A percentile compares a stretch with the other conserved stretches of the same genome.
phyloP scores from a whole-genome alignment of 208 protist genomes.

The Phytomonas sp. region DNA sequence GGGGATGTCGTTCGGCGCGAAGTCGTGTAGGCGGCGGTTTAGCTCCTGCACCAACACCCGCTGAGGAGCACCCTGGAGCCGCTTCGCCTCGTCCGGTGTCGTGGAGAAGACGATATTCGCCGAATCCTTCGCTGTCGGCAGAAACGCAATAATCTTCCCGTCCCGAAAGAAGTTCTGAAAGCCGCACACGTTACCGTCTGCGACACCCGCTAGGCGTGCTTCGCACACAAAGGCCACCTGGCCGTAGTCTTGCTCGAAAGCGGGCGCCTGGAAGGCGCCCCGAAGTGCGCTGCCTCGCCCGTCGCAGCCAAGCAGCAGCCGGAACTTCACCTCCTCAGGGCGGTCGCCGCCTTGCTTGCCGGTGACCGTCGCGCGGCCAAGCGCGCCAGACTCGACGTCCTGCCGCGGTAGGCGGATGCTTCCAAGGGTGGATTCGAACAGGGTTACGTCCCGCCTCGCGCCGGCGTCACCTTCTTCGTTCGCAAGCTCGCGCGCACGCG shows the following conservation, averaged over 20 bases:
- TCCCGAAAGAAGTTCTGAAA: conserved; percentile 88
- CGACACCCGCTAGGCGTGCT: conserved; percentile 49
- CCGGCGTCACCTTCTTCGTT: not conserved
- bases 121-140: conserved; percentile 66
- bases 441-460: conserved; percentile 22
- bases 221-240: conserved; percentile 78
- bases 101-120: conserved; percentile 85
- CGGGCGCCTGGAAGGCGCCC: conserved; percentile 36
- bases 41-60: conserved; percentile 60
- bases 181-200: conserved; percentile 76
- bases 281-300: conserved; percentile 68
- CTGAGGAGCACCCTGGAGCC: conserved; percentile 40
- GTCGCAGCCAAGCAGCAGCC: conserved; percentile 73
- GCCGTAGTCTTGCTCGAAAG: conserved; percentile 72
- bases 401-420: conserved; percentile 26
- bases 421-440: conserved; percentile 45
- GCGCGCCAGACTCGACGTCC: conserved; percentile 32
- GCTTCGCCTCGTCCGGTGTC: conserved; percentile 45
- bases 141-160: conserved; percentile 73
- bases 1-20: conserved; percentile 70
- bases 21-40: conserved; percentile 49
- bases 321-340: conserved; percentile 26
- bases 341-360: conserved; percentile 11
- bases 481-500: conserved; percentile 30
- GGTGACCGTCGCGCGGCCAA: conserved; percentile 16